Conservation (phyloP, 805 yeast genomes). For the Saccharomycopsis sp. region DNA sequence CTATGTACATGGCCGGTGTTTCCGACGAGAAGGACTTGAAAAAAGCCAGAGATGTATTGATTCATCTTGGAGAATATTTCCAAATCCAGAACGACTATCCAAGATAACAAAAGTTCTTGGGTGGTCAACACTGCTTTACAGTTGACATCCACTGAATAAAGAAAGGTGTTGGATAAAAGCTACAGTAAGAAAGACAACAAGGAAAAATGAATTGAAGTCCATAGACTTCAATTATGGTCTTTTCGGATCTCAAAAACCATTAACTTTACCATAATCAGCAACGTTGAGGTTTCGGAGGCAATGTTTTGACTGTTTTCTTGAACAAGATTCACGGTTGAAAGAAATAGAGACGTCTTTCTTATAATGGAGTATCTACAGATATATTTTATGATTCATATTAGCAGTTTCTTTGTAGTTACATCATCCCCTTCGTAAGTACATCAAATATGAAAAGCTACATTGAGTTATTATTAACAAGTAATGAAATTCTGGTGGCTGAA, state of each 20-base stretch:
- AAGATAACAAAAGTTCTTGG: constrained; percentile 99
- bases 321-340: constrained; percentile 90
- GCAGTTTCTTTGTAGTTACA: not conserved
- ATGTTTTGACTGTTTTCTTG: constrained; percentile 79
- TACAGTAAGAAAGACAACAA: constrained; percentile 77
- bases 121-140: constrained; percentile 87
- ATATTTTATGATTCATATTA: not conserved
- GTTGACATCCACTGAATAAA: constrained; percentile 72
- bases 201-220: constrained; percentile 56
- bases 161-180: constrained; percentile 73
- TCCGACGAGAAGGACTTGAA: constrained; percentile 64
- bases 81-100: constrained; percentile 97
- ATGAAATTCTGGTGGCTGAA: too few relatives aligned
- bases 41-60: constrained; percentile 81
- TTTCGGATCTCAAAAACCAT: constrained; percentile 66
- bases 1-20: constrained; percentile 88
- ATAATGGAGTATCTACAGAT: not conserved
- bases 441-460: too few relatives aligned
- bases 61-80: constrained; percentile 96
- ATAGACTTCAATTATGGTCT: constrained; percentile 73
- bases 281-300: constrained; percentile 83
- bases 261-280: constrained; percentile 61
- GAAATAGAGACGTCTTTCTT: constrained; percentile 44
- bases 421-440: not conserved
- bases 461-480: too few relatives aligned